Conservation (phyloP, 345 rosid genomes). For the Erysimum cheiranthoides region DNA sequence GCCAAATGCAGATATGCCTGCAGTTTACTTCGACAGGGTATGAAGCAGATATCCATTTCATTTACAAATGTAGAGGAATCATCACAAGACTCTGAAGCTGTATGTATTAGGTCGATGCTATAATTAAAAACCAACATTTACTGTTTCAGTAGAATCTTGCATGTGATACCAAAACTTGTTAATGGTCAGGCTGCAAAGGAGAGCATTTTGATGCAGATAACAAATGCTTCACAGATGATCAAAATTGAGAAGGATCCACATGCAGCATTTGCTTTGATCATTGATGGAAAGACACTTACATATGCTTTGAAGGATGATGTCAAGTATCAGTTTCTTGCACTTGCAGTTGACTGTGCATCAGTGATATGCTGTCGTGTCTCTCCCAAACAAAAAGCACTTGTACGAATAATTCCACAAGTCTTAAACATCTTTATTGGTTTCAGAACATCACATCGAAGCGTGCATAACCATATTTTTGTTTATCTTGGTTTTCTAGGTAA, state of each 20-base stretch:
- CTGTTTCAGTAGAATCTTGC: conserved; percentile 1
- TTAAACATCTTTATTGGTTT: background rate
- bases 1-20: conserved; percentile 67
- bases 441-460: background rate
- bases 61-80: conserved; percentile 37
- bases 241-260: conserved; percentile 51
- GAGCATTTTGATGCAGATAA: conserved; percentile 57
- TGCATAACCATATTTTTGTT: background rate
- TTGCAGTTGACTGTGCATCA: conserved; percentile 82
- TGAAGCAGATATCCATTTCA: conserved; percentile 60
- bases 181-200: conserved; percentile 62
- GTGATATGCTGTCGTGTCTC: conserved; percentile 90
- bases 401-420: conserved; percentile 40
- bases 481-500: conserved; percentile 53
- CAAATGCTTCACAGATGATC: conserved; percentile 54
- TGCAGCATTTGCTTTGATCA: conserved; percentile 70
- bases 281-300: conserved; percentile 76
- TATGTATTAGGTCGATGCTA: conserved; percentile 41
- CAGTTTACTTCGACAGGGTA: conserved; percentile 80
- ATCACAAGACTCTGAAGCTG: conserved; percentile 38
- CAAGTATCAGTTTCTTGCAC: conserved; percentile 66
- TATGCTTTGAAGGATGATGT: conserved; percentile 61
- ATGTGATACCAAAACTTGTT: conserved; percentile 19
- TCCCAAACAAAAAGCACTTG: conserved; percentile 85
- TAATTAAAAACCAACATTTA: background rate